phyloP scores from a whole-genome alignment of 108 stramenopile species.

The Nannochloropsis oceanica region DNA sequence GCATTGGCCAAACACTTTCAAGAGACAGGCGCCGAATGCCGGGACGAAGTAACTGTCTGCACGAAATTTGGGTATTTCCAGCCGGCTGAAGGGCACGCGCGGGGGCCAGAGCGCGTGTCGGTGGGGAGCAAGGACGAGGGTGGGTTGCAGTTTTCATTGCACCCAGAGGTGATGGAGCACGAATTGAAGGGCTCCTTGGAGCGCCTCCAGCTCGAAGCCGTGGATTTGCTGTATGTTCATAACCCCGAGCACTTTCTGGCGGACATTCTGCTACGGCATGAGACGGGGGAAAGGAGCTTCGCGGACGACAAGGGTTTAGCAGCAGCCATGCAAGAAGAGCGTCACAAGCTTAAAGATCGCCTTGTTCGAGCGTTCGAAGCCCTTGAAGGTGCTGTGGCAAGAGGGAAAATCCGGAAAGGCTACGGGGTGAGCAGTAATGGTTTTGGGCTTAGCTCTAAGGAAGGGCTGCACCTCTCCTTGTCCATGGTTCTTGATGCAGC shows the following conservation, averaged over 20 bases:
- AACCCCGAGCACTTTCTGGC: conserved; percentile 24
- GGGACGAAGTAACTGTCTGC: not conserved
- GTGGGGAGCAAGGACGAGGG: not conserved
- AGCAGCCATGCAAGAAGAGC: not conserved
- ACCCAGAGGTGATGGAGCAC: conserved; percentile 11
- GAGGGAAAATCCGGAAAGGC: not conserved
- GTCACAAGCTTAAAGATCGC: not conserved
- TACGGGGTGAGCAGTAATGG: conserved; percentile 22
- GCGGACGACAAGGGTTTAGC: not conserved
- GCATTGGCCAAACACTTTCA: not conserved
- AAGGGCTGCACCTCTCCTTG: conserved; percentile 20
- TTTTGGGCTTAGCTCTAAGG: conserved; percentile 1
- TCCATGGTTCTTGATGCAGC: conserved; percentile 6
- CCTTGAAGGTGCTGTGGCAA: conserved; percentile 1
- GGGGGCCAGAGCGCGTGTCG: not conserved
- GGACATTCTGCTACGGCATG: not conserved
- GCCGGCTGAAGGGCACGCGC: not conserved
- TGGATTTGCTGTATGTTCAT: conserved; percentile 6
- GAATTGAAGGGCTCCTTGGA: not conserved
- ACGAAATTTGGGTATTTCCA: not conserved
- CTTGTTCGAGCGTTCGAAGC: conserved; percentile 13
- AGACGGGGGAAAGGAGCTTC: not conserved
- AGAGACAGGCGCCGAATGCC: not conserved
- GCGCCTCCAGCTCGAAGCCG: not conserved
- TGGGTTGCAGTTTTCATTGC: conserved; percentile 11